These are phyloP conservation scores for Hirsutella minnesotensis DNA, from an alignment of 2,329 filamentous ascomycete genomes.

Conservation along the genomic window DNA sequence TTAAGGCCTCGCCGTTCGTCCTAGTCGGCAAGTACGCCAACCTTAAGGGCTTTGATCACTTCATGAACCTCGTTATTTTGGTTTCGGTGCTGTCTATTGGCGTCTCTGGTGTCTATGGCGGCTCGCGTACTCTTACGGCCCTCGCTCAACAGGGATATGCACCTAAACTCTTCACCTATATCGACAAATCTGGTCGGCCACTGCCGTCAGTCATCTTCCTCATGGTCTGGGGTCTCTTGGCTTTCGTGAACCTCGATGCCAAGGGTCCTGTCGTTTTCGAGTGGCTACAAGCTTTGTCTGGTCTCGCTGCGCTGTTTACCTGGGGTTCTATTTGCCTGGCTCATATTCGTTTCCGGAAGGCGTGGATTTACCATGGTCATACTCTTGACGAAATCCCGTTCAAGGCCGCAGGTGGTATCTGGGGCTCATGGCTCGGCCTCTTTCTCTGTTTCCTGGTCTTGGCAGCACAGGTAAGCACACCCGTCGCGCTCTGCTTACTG, in stretches of 20 bases:
- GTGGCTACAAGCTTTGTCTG: constrained; percentile 51
- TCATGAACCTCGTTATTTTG: constrained; percentile 40
- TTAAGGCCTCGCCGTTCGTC: constrained; percentile 34
- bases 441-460: constrained; percentile 42
- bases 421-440: constrained; percentile 53
- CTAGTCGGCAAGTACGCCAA: constrained; percentile 33
- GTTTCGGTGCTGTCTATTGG: constrained; percentile 40
- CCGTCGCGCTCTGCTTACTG: constrained; percentile 6
- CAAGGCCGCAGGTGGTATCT: constrained; percentile 45
- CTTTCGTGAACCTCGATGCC: constrained; percentile 29
- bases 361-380: constrained; percentile 47
- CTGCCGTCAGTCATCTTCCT: constrained; percentile 29
- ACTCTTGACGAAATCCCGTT: constrained; percentile 57
- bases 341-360: constrained; percentile 52
- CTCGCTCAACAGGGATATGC: constrained; percentile 39
- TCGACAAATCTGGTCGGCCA: constrained; percentile 37
- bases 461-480: constrained; percentile 33
- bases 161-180: constrained; percentile 36
- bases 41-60: constrained; percentile 30
- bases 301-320: constrained; percentile 48
- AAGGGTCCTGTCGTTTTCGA: constrained; percentile 40
- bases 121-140: constrained; percentile 39
- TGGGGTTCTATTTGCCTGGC: constrained; percentile 53
- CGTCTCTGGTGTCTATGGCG: constrained; percentile 39
- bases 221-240: constrained; percentile 30